These are phyloP conservation scores for Oemleria cerasiformis DNA, from an alignment of 306 rosid genomes.

Conservation along the genomic window DNA sequence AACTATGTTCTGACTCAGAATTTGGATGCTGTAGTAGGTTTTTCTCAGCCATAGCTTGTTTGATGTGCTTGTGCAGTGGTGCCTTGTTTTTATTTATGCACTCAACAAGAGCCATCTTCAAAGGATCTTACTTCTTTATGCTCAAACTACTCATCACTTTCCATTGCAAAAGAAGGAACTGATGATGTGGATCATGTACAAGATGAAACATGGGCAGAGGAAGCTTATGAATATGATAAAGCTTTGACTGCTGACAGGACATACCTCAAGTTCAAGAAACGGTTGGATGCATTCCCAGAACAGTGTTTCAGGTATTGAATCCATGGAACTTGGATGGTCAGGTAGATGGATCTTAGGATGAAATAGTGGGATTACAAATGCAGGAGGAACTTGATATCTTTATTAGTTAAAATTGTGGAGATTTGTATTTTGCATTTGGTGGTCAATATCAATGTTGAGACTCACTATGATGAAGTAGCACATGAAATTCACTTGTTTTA, in stretches of 20 bases:
- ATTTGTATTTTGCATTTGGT: neutral
- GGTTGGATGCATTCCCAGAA: conserved; percentile 69
- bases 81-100: conserved; percentile 83
- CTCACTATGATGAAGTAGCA: neutral
- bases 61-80: conserved; percentile 50
- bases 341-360: neutral
- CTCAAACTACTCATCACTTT: conserved; percentile 57
- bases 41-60: conserved; percentile 10
- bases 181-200: conserved; percentile 39
- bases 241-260: conserved; percentile 79
- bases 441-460: neutral
- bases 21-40: neutral
- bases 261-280: conserved; percentile 86
- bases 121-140: conserved; percentile 50
- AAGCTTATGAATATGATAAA: conserved; percentile 77
- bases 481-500: neutral
- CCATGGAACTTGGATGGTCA: neutral
- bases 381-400: neutral
- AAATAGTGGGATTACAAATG: neutral
- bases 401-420: neutral
- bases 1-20: neutral
- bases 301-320: conserved; percentile 79
- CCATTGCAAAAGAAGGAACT: conserved; percentile 44
- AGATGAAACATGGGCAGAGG: conserved; percentile 70
- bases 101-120: conserved; percentile 45